Evolutionary conservation across 2,329 filamentous ascomycete genomes (phyloP).

Genomic region (Fusarium liriodendri): DNA sequence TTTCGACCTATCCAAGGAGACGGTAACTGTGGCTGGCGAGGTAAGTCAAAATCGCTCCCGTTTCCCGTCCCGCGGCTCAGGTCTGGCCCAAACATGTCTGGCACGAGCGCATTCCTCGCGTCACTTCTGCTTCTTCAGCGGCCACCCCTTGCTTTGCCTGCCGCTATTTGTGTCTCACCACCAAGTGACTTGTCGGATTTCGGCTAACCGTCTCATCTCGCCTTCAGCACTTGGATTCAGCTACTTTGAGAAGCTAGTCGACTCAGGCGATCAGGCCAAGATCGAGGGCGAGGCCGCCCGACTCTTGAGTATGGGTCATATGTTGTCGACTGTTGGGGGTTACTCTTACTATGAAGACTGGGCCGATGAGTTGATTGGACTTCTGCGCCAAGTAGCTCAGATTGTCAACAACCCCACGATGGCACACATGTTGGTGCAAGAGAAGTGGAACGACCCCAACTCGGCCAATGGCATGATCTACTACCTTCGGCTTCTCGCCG

Average conservation of each 20-base stretch:
- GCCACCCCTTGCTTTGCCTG: slow-evolving; percentile 23
- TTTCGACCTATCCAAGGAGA: slow-evolving; percentile 91
- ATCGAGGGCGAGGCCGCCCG: slow-evolving; percentile 78
- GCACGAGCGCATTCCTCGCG: slow-evolving; percentile 9
- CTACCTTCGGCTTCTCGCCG: slow-evolving; percentile 84
- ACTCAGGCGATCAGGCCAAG: slow-evolving; percentile 71
- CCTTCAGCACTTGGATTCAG: slow-evolving; percentile 85
- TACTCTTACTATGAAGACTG: slow-evolving; percentile 83
- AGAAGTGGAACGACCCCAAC: slow-evolving; percentile 79
- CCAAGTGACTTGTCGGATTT: slow-evolving; percentile 18
- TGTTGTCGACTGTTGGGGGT: slow-evolving; percentile 78
- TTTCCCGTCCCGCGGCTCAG: slow-evolving; percentile 8
- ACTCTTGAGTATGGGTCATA: slow-evolving; percentile 76
- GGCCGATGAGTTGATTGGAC: slow-evolving; percentile 76
- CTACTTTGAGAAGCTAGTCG: slow-evolving; percentile 89
- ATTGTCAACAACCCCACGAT: slow-evolving; percentile 70
- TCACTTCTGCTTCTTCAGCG: slow-evolving; percentile 9
- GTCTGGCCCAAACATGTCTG: slow-evolving; percentile 5
- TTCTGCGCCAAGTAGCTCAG: slow-evolving; percentile 73
- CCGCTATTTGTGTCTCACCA: slow-evolving; percentile 33
- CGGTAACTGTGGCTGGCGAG: slow-evolving; percentile 98
- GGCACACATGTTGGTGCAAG: slow-evolving; percentile 65
- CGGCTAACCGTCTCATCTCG: slow-evolving; percentile 23
- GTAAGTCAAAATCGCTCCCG: slow-evolving; percentile 64
- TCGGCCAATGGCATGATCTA: slow-evolving; percentile 83